Conservation (phyloP, 345 rosid species). For the Anacardium occidentale region DNA sequence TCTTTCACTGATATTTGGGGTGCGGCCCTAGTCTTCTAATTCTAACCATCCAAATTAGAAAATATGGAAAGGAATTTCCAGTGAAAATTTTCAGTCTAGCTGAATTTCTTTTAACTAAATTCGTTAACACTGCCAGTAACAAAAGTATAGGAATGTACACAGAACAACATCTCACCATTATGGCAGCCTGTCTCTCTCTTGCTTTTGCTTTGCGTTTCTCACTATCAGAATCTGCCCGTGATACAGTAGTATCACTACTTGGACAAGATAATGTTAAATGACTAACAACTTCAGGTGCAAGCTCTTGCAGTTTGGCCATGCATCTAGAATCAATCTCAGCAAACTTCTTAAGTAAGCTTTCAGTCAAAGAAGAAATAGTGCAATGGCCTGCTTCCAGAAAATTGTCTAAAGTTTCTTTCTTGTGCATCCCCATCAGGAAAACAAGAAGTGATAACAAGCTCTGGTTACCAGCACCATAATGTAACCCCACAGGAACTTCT, state of each 20-base stretch:
- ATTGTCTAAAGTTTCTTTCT: constrained; percentile 42
- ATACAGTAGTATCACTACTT: constrained; percentile 25
- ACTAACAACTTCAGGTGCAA: constrained; percentile 73
- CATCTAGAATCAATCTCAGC: constrained; percentile 69
- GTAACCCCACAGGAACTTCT: constrained; percentile 51
- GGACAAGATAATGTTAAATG: constrained; percentile 36
- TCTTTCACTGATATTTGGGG: not conserved
- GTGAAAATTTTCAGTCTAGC: not conserved
- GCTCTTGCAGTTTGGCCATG: constrained; percentile 60
- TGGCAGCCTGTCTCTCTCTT: constrained; percentile 81
- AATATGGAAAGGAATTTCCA: not conserved
- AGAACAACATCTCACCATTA: constrained; percentile 61
- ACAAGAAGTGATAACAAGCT: constrained; percentile 92
- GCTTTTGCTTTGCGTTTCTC: constrained; percentile 87
- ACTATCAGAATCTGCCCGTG: constrained; percentile 45
- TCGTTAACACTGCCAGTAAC: not conserved
- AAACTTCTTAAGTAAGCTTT: constrained; percentile 67
- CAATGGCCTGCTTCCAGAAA: constrained; percentile 62
- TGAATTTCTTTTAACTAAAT: not conserved
- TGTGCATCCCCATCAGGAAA: constrained; percentile 64
- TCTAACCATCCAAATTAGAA: not conserved
- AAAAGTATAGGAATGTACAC: not conserved
- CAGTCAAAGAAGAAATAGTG: constrained; percentile 71
- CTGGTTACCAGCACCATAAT: constrained; percentile 49
- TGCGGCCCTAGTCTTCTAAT: not conserved